Evolutionary conservation across 306 rosid species (phyloP).

Genomic region (Heteromeles arbutifolia): DNA sequence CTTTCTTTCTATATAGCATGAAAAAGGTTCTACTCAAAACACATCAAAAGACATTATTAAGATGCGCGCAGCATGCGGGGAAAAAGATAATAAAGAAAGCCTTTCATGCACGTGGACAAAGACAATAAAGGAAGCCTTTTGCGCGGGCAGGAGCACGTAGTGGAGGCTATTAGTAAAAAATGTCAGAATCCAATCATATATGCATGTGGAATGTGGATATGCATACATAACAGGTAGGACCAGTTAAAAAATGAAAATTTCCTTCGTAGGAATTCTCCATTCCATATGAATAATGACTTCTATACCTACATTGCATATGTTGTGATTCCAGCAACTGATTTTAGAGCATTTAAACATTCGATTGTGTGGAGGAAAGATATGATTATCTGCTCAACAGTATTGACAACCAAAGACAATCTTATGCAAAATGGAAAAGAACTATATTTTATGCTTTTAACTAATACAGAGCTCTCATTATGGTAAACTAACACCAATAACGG

Average conservation of each 20-base stretch:
- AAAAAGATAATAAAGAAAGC: background rate
- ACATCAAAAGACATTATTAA: too few relatives aligned
- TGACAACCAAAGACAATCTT: background rate
- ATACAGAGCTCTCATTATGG: background rate
- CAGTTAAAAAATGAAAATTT: background rate
- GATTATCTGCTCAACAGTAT: background rate
- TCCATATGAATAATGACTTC: background rate
- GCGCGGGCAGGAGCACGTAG: background rate
- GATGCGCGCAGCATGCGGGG: background rate
- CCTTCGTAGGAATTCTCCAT: background rate
- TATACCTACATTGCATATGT: background rate
- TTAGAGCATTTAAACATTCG: background rate
- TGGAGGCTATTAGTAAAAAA: background rate
- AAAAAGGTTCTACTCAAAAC: background rate
- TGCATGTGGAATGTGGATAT: background rate
- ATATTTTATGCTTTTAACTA: background rate
- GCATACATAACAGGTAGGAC: background rate
- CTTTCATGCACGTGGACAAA: background rate
- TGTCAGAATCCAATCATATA: background rate
- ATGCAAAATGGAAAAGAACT: background rate
- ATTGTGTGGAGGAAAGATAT: background rate
- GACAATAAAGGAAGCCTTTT: background rate
- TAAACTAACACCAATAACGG: background rate
- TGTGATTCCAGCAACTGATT: background rate
- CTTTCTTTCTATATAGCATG: background rate